These are phyloP conservation scores for Epichloe festucae DNA, from an alignment of 2,329 filamentous ascomycete genomes.

Conservation along the genomic window DNA sequence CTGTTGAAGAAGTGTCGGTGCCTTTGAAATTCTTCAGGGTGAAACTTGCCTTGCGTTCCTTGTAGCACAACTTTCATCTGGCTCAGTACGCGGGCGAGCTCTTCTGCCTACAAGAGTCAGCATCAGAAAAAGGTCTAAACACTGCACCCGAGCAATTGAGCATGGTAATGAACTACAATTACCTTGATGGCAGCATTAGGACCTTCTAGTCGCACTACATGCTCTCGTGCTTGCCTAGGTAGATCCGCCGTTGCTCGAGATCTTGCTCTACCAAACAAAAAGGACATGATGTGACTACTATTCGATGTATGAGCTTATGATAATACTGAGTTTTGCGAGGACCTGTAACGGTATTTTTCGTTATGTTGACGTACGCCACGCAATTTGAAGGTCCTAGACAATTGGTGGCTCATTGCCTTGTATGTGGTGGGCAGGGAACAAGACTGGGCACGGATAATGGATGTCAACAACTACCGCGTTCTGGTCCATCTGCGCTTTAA, in stretches of 20 bases:
- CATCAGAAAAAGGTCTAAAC: constrained; percentile 4
- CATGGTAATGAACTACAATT: background rate
- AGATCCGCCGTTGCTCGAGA: constrained; percentile 40
- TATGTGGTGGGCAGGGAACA: background rate
- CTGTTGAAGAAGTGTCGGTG: background rate
- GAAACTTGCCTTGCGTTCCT: constrained; percentile 66
- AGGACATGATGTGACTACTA: constrained; percentile 30
- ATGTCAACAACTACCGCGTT: background rate
- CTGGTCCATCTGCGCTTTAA: background rate
- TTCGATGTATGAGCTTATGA: background rate
- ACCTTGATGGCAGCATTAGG: constrained; percentile 36
- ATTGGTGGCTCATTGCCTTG: background rate
- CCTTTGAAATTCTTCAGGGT: background rate
- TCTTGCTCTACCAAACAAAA: constrained; percentile 41
- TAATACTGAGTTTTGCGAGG: background rate
- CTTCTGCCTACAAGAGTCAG: constrained; percentile 52
- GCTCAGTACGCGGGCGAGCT: constrained; percentile 69
- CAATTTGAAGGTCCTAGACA: background rate
- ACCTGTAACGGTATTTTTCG: background rate
- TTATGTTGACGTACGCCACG: background rate
- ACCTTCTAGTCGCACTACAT: constrained; percentile 38
- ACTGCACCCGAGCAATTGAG: background rate
- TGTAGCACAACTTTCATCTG: constrained; percentile 92
- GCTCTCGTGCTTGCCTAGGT: constrained; percentile 42
- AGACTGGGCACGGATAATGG: background rate